Conservation (phyloP, 1,284 basidiomycete species). For the Ustilago vetiveriae region DNA sequence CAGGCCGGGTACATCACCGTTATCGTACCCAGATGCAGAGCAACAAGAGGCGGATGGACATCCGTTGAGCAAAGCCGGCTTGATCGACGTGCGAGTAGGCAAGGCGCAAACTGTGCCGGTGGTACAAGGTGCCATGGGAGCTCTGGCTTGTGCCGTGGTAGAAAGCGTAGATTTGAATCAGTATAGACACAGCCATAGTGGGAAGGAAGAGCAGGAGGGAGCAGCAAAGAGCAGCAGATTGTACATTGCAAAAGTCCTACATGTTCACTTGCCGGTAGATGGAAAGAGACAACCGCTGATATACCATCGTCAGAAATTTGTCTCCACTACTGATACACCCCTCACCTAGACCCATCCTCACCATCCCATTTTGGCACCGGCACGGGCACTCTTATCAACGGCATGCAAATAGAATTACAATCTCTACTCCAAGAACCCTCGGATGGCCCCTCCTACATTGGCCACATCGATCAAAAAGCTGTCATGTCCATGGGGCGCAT, state of each 20-base stretch:
- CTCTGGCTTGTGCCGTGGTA: conserved; percentile 28
- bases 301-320: conserved; percentile 32
- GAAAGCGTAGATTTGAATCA: conserved; percentile 15
- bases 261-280: conserved; percentile 6
- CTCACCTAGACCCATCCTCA: background rate
- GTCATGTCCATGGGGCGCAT: conserved; percentile 94
- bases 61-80: conserved; percentile 17
- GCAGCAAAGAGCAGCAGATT: conserved; percentile 8
- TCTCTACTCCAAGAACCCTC: conserved; percentile 74
- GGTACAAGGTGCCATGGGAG: conserved; percentile 8
- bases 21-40: background rate
- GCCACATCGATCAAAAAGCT: conserved; percentile 88
- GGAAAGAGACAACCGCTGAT: conserved; percentile 8
- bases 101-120: conserved; percentile 5
- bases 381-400: too few species aligned
- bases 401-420: too few species aligned
- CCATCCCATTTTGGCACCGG: too few species aligned
- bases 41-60: conserved; percentile 2
- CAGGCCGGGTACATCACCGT: conserved; percentile 19
- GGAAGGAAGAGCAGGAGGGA: too few species aligned
- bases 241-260: conserved; percentile 31
- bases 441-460: conserved; percentile 80
- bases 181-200: background rate
- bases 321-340: conserved; percentile 1
- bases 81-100: background rate